Base-by-base conservation (phyloP, 805 yeast species). In the Cyberlindnera meyerae region DNA sequence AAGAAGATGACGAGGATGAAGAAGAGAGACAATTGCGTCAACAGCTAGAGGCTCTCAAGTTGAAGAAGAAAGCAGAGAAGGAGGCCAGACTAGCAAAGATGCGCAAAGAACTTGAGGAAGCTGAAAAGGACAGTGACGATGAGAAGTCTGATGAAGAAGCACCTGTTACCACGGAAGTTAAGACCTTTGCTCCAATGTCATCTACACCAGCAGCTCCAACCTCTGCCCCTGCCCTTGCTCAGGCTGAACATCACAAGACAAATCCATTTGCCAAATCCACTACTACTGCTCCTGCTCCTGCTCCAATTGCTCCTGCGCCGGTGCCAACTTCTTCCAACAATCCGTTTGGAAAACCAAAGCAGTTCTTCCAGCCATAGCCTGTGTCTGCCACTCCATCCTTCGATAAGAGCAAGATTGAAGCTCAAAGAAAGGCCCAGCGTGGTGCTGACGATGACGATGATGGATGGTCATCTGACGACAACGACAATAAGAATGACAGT, bases 341-440 rank as follows among this genome's bases (percentile, higher is more conserved):
- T 33, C 84, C 86, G 34, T 80, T 80, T 52, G 80, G 80, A 57
- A 77, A 75, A 49, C 73, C 76, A 7, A 50, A 49, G 11, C 33
- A 36, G 15, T 40, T 36, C 28, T 45, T 51, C 16, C 43, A 58
- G 15, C 17, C 54, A 5, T 44, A 53, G 18, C 34, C 57, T 1
- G 44, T 42, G 6, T 26, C 44, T 2, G 3, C 33, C 7, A 24
- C 44, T 12, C 52, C 63, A 4, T 44, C 59, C 0, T 61, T 78
- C 45, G 85, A 80, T 51, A 62, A 73, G 1, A 67, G 67, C 43
- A 75, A 76, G 42, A 75, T 82, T 20, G 81, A 77, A 38, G 81
- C 79, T 3, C 89, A 82, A 58, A 68, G 93, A 58, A 76, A 73
- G 18, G 75, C 84, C 7, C 90, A 83, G 55, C 68, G 89, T 58